A percentile compares a stretch with the other conserved stretches of the same genome.
These are phyloP conservation scores for Naganishia onofrii DNA, from an alignment of 768 basidiomycete species.

Conservation along the genomic window DNA sequence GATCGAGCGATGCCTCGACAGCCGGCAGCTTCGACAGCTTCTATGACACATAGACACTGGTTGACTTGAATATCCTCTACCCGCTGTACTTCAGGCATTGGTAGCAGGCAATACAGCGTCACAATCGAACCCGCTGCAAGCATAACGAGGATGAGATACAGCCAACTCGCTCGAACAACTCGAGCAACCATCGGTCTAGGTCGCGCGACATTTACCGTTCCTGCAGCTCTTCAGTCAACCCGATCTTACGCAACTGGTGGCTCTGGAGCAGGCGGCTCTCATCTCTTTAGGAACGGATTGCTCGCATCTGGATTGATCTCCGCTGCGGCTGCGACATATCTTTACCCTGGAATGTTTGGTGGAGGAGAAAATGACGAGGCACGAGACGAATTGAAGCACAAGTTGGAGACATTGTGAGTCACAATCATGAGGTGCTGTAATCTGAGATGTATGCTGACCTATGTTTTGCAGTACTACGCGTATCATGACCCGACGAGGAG, in stretches of 20 bases:
- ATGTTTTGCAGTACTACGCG: conserved; percentile 22
- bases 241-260: conserved; percentile 12
- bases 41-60: no score
- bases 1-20: no score
- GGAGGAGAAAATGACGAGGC: neutral
- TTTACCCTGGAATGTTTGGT: conserved; percentile 26
- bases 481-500: conserved; percentile 28
- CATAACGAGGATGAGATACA: conserved; percentile 11
- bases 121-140: neutral
- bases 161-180: neutral
- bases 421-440: no score
- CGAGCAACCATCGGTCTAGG: conserved; percentile 3
- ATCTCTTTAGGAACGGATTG: conserved; percentile 26
- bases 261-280: conserved; percentile 1
- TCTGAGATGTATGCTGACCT: neutral
- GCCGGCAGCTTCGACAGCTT: no score
- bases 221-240: neutral
- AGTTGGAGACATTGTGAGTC: conserved; percentile 27
- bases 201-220: neutral
- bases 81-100: no score
- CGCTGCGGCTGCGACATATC: conserved; percentile 28
- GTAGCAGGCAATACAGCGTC: neutral
- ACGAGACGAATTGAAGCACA: conserved; percentile 7
- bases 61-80: no score
- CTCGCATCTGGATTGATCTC: conserved; percentile 17